Conservation (phyloP, 129 eudicot species). For the Artemisia argyi region DNA sequence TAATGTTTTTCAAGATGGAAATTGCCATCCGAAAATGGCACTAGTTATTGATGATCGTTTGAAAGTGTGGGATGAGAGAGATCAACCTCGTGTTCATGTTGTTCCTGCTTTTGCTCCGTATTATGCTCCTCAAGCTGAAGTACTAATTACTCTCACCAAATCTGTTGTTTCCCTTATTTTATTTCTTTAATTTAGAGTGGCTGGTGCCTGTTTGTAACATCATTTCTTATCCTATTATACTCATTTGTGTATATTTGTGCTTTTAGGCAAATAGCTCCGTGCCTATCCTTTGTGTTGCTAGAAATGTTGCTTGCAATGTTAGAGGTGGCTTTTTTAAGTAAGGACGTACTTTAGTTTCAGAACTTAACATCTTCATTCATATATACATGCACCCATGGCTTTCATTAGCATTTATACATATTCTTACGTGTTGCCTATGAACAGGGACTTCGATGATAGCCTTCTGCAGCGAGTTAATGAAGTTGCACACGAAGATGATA, state of each 20-base stretch:
- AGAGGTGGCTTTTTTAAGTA: conserved; percentile 99
- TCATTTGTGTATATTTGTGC: conserved; percentile 22
- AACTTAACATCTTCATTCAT: background rate
- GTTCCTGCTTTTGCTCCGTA: conserved; percentile 99
- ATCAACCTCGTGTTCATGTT: conserved; percentile 99
- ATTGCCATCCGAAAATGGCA: conserved; percentile 94
- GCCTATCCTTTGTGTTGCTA: conserved; percentile 93
- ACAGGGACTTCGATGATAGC: conserved; percentile 93
- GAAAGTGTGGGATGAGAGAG: conserved; percentile 99
- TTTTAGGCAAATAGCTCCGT: conserved; percentile 73
- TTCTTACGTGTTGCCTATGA: conserved; percentile 19
- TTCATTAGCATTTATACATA: too few relatives aligned
- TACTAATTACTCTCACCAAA: conserved; percentile 27
- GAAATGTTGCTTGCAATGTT: conserved; percentile 98
- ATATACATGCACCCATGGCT: background rate
- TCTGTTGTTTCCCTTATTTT: background rate
- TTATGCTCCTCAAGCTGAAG: conserved; percentile 99
- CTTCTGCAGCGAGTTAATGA: conserved; percentile 65
- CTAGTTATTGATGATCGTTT: conserved; percentile 98
- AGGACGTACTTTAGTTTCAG: conserved; percentile 26
- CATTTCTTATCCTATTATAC: conserved; percentile 18
- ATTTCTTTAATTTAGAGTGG: background rate
- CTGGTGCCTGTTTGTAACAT: conserved; percentile 3
- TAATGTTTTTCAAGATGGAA: conserved; percentile 88
- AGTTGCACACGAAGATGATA: conserved; percentile 78